Evolutionary conservation across 1,139 yeast genomes (phyloP).

Genomic region (Sporopachydermia cereana): DNA sequence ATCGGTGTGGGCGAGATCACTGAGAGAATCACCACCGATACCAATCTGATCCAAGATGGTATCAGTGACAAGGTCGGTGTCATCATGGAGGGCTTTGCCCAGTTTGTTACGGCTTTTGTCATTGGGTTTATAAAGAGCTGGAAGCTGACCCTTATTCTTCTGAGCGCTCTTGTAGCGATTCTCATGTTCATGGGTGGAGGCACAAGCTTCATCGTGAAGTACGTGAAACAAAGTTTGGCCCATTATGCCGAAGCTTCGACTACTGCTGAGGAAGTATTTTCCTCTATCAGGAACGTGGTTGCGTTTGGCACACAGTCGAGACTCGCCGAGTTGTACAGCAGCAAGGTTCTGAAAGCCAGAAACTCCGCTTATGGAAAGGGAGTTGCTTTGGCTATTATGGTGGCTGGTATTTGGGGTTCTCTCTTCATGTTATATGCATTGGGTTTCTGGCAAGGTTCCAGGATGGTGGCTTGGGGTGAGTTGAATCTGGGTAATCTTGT

Average conservation of each 20-base stretch:
- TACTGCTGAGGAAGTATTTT: constrained; percentile 8
- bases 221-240: constrained; percentile 5
- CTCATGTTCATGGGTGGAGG: background rate
- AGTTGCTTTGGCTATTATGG: constrained; percentile 6
- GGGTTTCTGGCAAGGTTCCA: constrained; percentile 14
- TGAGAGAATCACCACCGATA: constrained; percentile 9
- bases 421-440: constrained; percentile 11
- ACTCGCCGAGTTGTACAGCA: background rate
- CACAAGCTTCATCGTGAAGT: constrained; percentile 6
- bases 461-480: constrained; percentile 13
- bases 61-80: constrained; percentile 7
- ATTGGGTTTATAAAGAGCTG: constrained; percentile 7
- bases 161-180: constrained; percentile 3
- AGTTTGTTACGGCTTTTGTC: constrained; percentile 7
- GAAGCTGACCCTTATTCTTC: constrained; percentile 7
- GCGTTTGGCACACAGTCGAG: constrained; percentile 8
- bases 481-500: constrained; percentile 10
- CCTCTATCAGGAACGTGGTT: constrained; percentile 8
- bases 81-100: constrained; percentile 7
- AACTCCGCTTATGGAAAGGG: constrained; percentile 7
- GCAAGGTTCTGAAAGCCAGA: constrained; percentile 6
- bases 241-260: constrained; percentile 8
- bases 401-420: constrained; percentile 8
- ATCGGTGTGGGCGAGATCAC: constrained; percentile 9
- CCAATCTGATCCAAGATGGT: constrained; percentile 8